Base-by-base conservation (phyloP, 2,329 filamentous ascomycete species). In the Plenodomus tracheiphilus region DNA sequence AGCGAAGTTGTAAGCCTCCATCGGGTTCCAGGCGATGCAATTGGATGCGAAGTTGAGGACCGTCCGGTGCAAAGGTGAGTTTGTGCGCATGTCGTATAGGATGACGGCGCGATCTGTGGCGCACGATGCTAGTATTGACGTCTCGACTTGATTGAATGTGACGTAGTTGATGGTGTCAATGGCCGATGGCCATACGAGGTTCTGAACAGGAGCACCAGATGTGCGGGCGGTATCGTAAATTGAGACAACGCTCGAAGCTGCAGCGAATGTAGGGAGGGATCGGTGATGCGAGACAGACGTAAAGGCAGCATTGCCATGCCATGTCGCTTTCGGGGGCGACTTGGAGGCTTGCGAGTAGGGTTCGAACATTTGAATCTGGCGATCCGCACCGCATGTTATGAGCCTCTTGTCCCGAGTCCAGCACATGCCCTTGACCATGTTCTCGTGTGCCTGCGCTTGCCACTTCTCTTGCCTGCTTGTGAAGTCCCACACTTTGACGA, bases 1-100 rank as follows among this genome's bases (percentile, higher is more conserved):
- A 15, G 91, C 93, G 66, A 97, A 87, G 75, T 97, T 96, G 79
- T 96, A 96, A 7, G 91, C 89, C 73, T 96, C 92, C 87, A 97
- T 94, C 0, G 94, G 94, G 61, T 97, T 97, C 91, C 93, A 99
- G 2, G 65, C 49, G 84, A 97, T 94, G 0, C 92, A 93, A 61
- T 97, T 97, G 86, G 92, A 99, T 32, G 91, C 85, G 59, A 99
- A 87, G 44, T 84, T 89, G 58, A 97, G 82, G 11, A 91, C 81
- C 1, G 89, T 87, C 68, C 92, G 92, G 55, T 88, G 83, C 16
- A 97, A 79, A 10, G 94, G 89, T 32, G 86, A 89, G 4, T 86
- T 87, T 11, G 93, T 96, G 43, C 94, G 86, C 39, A 97, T 80
- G 69, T 99, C 94, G 74, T 97, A 97, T 53, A 99, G 82, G 36